These are phyloP conservation scores for Quercus agrifolia DNA, from an alignment of 306 rosid genomes.

Conservation along the genomic window DNA sequence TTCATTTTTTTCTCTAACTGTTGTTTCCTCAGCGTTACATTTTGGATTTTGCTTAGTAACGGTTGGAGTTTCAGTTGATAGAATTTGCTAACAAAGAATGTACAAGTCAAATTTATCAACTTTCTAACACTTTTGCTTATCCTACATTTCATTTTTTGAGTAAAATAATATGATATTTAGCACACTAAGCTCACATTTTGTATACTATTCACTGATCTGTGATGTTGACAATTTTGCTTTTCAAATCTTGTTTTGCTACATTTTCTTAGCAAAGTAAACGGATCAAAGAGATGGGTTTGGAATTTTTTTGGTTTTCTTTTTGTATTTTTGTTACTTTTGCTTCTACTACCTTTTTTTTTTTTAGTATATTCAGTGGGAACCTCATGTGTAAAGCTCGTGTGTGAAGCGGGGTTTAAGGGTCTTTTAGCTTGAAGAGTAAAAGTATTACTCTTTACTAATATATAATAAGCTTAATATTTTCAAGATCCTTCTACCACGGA, in stretches of 20 bases:
- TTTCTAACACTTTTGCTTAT: not conserved
- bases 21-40: too few species aligned
- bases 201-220: not conserved
- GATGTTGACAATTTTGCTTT: not conserved
- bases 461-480: constrained; percentile 26
- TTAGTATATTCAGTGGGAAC: not conserved
- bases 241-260: not conserved
- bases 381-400: constrained; percentile 41
- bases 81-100: too few species aligned
- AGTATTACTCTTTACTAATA: not conserved
- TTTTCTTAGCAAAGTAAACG: constrained; percentile 10
- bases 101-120: too few species aligned
- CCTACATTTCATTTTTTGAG: too few species aligned
- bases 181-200: too few species aligned
- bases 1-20: too few species aligned
- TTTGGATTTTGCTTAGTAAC: too few species aligned
- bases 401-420: constrained; percentile 62
- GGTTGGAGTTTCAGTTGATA: too few species aligned
- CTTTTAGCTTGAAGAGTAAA: constrained; percentile 39
- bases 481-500: constrained; percentile 31
- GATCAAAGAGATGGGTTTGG: not conserved
- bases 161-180: not conserved
- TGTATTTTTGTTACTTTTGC: not conserved
- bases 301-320: not conserved
- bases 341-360: not conserved